These are phyloP conservation scores for Blastocystis sp. DNA, from an alignment of 352 stramenopile genomes.

Conservation along the genomic window DNA sequence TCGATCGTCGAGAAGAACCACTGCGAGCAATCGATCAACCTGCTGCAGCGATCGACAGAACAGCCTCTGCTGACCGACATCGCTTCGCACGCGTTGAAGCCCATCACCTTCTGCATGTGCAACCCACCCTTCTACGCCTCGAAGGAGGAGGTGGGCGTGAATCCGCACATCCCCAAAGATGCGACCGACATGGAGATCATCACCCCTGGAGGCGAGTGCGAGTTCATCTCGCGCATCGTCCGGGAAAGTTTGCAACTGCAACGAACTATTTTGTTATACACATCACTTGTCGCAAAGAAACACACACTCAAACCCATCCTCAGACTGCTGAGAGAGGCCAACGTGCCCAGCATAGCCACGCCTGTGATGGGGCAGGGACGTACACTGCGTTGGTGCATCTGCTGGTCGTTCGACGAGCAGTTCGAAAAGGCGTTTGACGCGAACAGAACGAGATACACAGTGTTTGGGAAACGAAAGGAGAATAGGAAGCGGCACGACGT, in stretches of 20 bases:
- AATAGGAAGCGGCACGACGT: background rate
- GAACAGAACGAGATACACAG: background rate
- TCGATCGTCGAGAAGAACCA: background rate
- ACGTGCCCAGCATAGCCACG: background rate
- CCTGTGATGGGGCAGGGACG: background rate
- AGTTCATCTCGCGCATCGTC: constrained; percentile 16
- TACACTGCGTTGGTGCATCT: constrained; percentile 23
- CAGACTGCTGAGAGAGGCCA: background rate
- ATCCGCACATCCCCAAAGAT: background rate
- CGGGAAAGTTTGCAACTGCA: background rate
- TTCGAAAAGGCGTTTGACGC: background rate
- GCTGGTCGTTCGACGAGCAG: constrained; percentile 34
- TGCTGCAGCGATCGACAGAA: background rate
- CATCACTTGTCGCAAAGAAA: constrained; percentile 33
- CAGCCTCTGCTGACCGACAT: constrained; percentile 2
- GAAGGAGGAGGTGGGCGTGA: background rate
- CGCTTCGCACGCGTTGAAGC: background rate
- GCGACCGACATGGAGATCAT: background rate
- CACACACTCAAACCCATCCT: background rate
- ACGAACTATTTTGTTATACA: background rate
- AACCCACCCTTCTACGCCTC: constrained; percentile 56
- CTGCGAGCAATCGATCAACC: background rate
- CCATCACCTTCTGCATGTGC: constrained; percentile 31
- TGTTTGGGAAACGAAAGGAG: constrained; percentile 8
- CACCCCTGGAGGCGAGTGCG: background rate